Evolutionary conservation across 495 filamentous ascomycete species (phyloP).

Genomic region (Penicillium angulare): DNA sequence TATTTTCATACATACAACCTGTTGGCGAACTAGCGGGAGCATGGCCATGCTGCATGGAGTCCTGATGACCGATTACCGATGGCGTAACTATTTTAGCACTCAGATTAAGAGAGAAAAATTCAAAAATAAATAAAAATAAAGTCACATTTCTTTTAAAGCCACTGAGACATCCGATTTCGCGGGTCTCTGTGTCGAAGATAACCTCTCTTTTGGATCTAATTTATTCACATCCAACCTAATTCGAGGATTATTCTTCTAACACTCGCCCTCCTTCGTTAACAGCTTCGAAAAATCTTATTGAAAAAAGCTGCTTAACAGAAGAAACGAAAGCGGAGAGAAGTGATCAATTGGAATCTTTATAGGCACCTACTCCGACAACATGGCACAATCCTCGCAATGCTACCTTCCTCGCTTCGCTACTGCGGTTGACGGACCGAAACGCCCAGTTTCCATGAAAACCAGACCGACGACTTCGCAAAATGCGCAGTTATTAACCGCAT

Average conservation of each 20-base stretch:
- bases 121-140: conserved; percentile 4
- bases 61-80: conserved; percentile 17
- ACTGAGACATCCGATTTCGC: conserved; percentile 21
- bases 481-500: conserved; percentile 38
- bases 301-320: background rate
- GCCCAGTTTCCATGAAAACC: conserved; percentile 37
- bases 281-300: too few relatives aligned
- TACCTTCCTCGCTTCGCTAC: conserved; percentile 37
- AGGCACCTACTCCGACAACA: conserved; percentile 6
- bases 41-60: conserved; percentile 26
- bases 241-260: conserved; percentile 2
- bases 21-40: conserved; percentile 24
- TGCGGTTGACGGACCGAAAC: conserved; percentile 29
- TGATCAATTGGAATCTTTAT: background rate
- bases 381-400: conserved; percentile 39
- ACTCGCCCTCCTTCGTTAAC: background rate
- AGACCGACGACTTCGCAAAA: conserved; percentile 31
- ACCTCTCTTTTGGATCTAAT: conserved; percentile 19
- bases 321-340: background rate
- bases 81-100: conserved; percentile 20
- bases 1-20: conserved; percentile 8
- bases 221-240: conserved; percentile 11
- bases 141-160: conserved; percentile 23
- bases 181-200: conserved; percentile 4
- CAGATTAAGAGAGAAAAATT: conserved; percentile 8